A percentile compares a stretch with the other conserved stretches of the same genome.
These are phyloP conservation scores for Heterobasidion irregulare DNA, from an alignment of 1,284 basidiomycete genomes.

Conservation along the genomic window DNA sequence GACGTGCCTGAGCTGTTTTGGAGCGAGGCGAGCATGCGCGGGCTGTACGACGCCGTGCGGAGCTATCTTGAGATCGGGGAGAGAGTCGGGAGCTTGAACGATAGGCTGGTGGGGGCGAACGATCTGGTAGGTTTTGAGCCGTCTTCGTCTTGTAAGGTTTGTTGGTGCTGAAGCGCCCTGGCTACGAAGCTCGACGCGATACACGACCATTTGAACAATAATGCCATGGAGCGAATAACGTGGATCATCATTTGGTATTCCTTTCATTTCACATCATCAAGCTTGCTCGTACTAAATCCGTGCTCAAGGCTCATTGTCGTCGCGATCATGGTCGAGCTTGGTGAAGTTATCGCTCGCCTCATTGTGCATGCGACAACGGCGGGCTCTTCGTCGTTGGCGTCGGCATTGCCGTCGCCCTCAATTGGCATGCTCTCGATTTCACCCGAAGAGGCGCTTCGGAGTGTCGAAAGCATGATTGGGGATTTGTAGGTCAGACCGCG, in stretches of 20 bases:
- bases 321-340: not conserved
- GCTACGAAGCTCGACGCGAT: constrained; percentile 76
- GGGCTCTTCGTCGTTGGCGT: not conserved
- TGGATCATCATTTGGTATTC: constrained; percentile 91
- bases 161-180: not conserved
- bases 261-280: constrained; percentile 6
- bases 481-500: too few relatives aligned
- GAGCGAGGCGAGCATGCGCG: constrained; percentile 87
- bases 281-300: not conserved
- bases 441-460: not conserved
- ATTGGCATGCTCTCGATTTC: not conserved
- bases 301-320: not conserved
- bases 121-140: constrained; percentile 59
- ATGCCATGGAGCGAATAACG: constrained; percentile 88
- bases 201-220: constrained; percentile 88
- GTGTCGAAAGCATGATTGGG: not conserved
- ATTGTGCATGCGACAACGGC: not conserved
- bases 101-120: constrained; percentile 81
- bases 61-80: constrained; percentile 93
- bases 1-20: constrained; percentile 95
- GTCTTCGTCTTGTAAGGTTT: not conserved
- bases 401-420: not conserved
- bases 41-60: constrained; percentile 86
- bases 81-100: constrained; percentile 83
- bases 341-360: not conserved